A percentile compares a stretch with the other conserved stretches of the same genome.
These are phyloP conservation scores for Termitomyces sp. DNA, from an alignment of 768 basidiomycete genomes.

Conservation along the genomic window DNA sequence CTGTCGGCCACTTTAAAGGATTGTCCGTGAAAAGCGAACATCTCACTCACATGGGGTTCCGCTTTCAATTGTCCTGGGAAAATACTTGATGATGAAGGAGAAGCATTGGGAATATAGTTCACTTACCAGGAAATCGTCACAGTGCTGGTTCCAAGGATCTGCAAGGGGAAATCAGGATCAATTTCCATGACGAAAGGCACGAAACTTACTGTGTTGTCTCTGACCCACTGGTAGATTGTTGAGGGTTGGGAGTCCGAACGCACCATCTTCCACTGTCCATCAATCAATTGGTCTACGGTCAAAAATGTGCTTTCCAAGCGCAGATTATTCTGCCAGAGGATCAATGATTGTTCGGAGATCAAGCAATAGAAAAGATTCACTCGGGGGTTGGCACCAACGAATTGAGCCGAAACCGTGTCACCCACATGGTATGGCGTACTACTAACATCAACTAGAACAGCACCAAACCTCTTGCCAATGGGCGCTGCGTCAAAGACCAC, in stretches of 20 bases:
- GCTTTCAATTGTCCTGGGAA: constrained; percentile 53
- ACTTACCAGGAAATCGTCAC: constrained; percentile 63
- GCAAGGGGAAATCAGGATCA: not conserved
- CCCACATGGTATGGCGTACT: constrained; percentile 46
- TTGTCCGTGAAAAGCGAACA: not conserved
- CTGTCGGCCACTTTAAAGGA: constrained; percentile 24
- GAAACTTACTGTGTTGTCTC: constrained; percentile 45
- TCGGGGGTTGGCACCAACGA: constrained; percentile 75
- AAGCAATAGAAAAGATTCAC: constrained; percentile 29
- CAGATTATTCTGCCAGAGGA: constrained; percentile 57
- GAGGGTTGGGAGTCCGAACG: constrained; percentile 78
- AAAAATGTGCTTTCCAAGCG: constrained; percentile 70
- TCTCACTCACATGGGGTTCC: constrained; percentile 46
- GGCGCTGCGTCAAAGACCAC: constrained; percentile 60
- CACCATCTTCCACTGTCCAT: constrained; percentile 48
- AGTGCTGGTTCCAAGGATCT: constrained; percentile 56
- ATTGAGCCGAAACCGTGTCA: constrained; percentile 53
- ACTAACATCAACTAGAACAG: constrained; percentile 50
- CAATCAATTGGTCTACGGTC: constrained; percentile 48
- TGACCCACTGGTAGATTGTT: constrained; percentile 59
- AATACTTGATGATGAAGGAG: not conserved
- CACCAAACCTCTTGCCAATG: constrained; percentile 54
- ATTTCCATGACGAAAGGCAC: not conserved
- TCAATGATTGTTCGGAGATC: not conserved
- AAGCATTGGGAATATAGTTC: not conserved